Conservation (phyloP, 202 grass and related monocot species). For the Bolboschoenoplectus hybrid region DNA sequence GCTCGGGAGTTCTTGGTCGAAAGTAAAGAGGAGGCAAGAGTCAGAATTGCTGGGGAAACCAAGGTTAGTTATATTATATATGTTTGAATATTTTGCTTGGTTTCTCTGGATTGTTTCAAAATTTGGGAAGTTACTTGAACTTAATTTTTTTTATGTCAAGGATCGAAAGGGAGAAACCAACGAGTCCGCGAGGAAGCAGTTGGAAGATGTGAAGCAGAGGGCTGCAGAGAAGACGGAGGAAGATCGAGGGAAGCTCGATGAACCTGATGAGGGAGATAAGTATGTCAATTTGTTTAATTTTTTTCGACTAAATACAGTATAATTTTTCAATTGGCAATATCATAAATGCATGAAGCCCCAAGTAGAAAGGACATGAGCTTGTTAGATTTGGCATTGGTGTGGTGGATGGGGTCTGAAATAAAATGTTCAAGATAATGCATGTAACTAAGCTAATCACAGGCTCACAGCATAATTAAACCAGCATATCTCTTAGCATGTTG, state of each 20-base stretch:
- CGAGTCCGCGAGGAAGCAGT: conserved; percentile 59
- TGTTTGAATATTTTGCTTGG: background rate
- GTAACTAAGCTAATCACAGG: background rate
- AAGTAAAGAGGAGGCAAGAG: conserved; percentile 44
- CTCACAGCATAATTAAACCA: background rate
- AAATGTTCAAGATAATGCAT: background rate
- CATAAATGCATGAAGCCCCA: background rate
- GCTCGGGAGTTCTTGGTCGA: conserved; percentile 51
- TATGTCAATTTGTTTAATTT: background rate
- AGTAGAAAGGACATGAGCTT: background rate
- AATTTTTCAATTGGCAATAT: background rate
- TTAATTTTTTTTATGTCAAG: background rate
- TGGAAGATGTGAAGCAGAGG: conserved; percentile 48
- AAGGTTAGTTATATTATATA: conserved; percentile 8
- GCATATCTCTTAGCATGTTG: background rate
- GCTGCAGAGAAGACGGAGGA: conserved; percentile 50
- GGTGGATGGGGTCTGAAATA: background rate
- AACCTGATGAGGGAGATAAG: conserved; percentile 38
- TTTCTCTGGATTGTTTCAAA: background rate
- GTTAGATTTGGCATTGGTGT: background rate
- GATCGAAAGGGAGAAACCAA: conserved; percentile 50
- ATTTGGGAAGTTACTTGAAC: background rate
- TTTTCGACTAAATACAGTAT: too few species aligned
- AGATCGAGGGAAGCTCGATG: background rate
- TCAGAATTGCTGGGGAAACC: conserved; percentile 37